Evolutionary conservation across 768 basidiomycete genomes (phyloP), one percentile per base, ranked within the genome.

Genomic region (Astraeus odoratus): DNA sequence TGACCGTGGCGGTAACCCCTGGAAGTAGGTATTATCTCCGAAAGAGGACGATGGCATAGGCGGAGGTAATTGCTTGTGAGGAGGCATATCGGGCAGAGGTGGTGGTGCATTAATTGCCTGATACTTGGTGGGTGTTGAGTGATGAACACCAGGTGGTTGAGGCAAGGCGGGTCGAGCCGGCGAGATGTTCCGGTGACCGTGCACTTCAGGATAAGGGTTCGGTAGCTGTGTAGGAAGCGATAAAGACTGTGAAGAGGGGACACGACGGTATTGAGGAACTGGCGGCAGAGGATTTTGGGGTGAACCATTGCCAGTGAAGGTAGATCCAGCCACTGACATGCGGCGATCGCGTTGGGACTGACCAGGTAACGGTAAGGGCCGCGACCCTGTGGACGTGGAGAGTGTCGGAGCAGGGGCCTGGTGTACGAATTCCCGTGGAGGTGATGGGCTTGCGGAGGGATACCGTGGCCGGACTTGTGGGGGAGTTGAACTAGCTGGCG

Each of bases 101-200:
- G 69, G 67, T 0, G 61, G 65, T 1, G 63, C 60, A 9, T 67
- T 67, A 23, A 63, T 52, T 13, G 65, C 60, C 44, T 57, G 68
- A 47, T 60, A 67, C 16, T 64, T 58, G 16, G 67, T 63, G 19
- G 75, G 73, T n/a, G 66, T 46, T 42, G 69, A 64, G 39, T 69
- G 68, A 44, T 73, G 72, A 43, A 63, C 65, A 19, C 66, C 51
- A 10, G 73, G 78, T 20, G 72, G 76, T 25, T 71, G 71, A 42
- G 77, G 79, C 18, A 83, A 65, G 52, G 73, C 71, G 7, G 74
- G 67, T 29, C 69, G 72, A 39, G 75, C 63, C n/a, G 69, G 60
- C 9, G 65, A 54, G 9, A 59, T 49, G 35, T 50, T 57, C 23
- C 50, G 54, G 49, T 57, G 52, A 42, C 48, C 33, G 34, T 56